These are phyloP conservation scores for Trichoderma koningiopsis DNA, from an alignment of 2,329 filamentous ascomycete species.

Conservation along the genomic window DNA sequence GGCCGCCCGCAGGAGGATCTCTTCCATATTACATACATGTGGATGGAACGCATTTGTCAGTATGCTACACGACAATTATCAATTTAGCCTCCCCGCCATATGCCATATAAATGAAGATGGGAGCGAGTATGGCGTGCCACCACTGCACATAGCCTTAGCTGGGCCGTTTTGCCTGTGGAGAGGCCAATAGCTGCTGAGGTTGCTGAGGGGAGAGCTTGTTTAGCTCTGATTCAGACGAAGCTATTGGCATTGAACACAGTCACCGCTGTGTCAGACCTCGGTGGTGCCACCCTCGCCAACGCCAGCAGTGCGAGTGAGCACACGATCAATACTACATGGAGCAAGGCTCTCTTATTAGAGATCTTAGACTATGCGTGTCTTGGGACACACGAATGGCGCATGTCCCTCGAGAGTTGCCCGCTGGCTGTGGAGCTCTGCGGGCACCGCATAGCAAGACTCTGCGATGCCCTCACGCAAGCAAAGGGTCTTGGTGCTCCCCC, in stretches of 20 bases:
- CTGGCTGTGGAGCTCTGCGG: constrained; percentile 20
- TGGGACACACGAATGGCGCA: neutral
- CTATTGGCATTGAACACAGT: neutral
- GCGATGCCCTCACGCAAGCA: neutral
- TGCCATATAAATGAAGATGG: neutral
- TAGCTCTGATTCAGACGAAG: neutral
- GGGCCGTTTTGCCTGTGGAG: neutral
- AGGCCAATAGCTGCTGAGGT: constrained; percentile 1
- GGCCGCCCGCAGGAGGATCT: constrained; percentile 13
- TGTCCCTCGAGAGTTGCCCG: neutral
- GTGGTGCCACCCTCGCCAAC: neutral
- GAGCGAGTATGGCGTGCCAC: neutral
- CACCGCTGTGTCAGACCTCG: neutral
- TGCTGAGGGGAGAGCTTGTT: neutral
- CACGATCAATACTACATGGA: constrained; percentile 10
- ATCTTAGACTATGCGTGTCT: neutral
- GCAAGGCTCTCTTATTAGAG: neutral
- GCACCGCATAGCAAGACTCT: constrained; percentile 1
- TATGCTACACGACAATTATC: neutral
- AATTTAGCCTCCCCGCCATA: neutral
- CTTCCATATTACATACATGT: constrained; percentile 14
- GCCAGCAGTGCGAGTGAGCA: neutral
- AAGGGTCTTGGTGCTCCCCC: neutral
- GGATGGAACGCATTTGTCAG: constrained; percentile 2
- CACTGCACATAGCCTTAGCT: neutral